Percentiles rank a stretch among this genome's conserved stretches.
These are phyloP conservation scores for Neoboletus subvelutipes DNA, from an alignment of 768 basidiomycete genomes.

Conservation along the genomic window DNA sequence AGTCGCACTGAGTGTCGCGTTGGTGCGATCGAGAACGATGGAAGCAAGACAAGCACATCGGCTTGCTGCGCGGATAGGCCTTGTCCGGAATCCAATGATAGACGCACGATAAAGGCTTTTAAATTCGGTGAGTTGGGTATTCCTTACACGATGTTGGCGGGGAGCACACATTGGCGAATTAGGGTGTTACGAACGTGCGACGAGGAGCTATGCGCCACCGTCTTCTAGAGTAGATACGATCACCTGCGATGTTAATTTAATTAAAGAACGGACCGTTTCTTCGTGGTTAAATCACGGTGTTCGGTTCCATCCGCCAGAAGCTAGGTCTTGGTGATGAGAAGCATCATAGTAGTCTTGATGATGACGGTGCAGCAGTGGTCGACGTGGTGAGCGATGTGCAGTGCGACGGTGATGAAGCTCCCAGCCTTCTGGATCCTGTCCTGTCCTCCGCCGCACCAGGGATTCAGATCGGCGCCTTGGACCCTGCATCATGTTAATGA, in stretches of 20 bases:
- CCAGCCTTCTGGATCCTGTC: too few species aligned
- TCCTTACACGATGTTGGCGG: background rate
- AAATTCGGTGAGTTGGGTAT: slow-evolving; percentile 3
- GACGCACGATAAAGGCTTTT: slow-evolving; percentile 9
- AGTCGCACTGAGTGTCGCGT: slow-evolving; percentile 62
- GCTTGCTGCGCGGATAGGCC: slow-evolving; percentile 83
- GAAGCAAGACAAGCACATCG: slow-evolving; percentile 75
- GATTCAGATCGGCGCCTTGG: background rate
- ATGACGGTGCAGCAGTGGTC: background rate
- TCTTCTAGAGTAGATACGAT: background rate
- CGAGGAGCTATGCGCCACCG: background rate
- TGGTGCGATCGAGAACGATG: slow-evolving; percentile 66
- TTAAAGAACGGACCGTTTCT: background rate
- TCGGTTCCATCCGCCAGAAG: background rate
- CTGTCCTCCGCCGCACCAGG: background rate
- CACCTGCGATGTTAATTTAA: slow-evolving; percentile 1
- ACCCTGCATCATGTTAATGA: background rate
- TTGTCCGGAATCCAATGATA: slow-evolving; percentile 41
- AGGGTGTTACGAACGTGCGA: slow-evolving; percentile 6
- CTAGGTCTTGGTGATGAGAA: background rate
- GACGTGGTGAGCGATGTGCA: background rate
- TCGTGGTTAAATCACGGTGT: background rate
- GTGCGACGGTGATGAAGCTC: slow-evolving; percentile 15
- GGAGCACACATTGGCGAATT: background rate
- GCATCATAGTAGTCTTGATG: too few species aligned